Evolutionary conservation across 2,329 filamentous ascomycete genomes (phyloP).

Genomic region (Aspergillus viridinutans): DNA sequence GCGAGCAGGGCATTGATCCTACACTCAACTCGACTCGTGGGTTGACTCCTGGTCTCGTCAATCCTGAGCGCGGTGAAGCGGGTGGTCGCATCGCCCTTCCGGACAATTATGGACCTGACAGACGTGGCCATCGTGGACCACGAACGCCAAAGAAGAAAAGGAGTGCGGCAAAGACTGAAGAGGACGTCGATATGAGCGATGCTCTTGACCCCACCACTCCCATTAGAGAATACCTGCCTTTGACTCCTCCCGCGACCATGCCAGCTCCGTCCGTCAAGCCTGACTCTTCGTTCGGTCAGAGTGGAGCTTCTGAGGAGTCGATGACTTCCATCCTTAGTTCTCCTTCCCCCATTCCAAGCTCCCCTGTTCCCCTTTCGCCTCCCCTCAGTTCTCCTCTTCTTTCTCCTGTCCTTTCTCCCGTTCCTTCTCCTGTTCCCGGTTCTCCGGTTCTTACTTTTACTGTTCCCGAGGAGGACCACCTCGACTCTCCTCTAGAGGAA

Average conservation of each 20-base stretch:
- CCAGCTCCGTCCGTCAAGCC: background rate
- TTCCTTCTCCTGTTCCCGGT: background rate
- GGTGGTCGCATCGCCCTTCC: constrained; percentile 18
- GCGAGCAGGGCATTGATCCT: constrained; percentile 5
- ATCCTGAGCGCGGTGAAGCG: constrained; percentile 14
- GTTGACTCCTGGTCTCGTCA: constrained; percentile 19
- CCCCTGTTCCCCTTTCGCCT: background rate
- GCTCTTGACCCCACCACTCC: background rate
- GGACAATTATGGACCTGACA: background rate
- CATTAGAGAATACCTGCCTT: background rate
- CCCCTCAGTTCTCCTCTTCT: background rate
- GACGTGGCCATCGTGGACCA: background rate
- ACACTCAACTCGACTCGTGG: constrained; percentile 18
- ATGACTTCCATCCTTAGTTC: background rate
- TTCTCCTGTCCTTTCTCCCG: background rate
- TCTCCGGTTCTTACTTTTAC: background rate
- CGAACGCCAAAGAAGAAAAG: background rate
- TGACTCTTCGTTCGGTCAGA: background rate
- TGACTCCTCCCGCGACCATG: background rate
- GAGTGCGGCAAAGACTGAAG: background rate
- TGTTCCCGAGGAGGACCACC: background rate
- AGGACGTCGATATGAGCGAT: background rate
- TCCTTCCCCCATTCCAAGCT: background rate
- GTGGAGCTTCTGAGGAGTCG: background rate
- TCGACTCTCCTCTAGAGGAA: background rate